Evolutionary conservation across 1,284 basidiomycete genomes (phyloP), one percentile per base, ranked within the genome.

Genomic region (Termitomyces sp.): DNA sequence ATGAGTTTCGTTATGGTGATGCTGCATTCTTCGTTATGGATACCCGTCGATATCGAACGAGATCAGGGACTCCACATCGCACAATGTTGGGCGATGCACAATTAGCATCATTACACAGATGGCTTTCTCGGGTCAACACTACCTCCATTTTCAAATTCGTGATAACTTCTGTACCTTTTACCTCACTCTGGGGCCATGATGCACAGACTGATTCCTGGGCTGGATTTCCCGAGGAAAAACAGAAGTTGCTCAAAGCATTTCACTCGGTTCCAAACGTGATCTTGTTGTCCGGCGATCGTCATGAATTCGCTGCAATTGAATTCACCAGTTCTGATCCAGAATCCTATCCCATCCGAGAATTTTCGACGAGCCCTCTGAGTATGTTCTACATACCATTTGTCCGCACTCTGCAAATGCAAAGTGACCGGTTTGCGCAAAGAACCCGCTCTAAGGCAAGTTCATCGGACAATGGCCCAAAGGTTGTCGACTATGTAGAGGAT

Each of bases 121-220:
- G 90, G 90, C 72, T 87, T 1, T 71, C 73, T 1, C 77, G 76
- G 60, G 83, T 83, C 50, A 92, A 93, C 68, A 66, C 73, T 50
- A 92, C 90, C 0, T 76, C 82, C 3, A 83, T 86, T 0, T 92
- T 89, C 79, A 92, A 92, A 68, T 91, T 93, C 65, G 75, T 93
- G 51, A 79, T 88, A 19, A 79, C 81, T 10, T 87, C 84, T 8
- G 86, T 91, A 3, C 90, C 90, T 0, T 86, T 93, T 68, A 89
- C 86, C 38, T 81, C 80, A 0, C 76, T 91, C 14, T 92, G 89
- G 88, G 78, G 74, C 2, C 74, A 81, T 54, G 85, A 89, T 62
- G 86, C 84, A 0, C 75, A 76, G 47, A 66, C 68, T 30, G 88
- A 88, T 66, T 81, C 84, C 1, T 93, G 88, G 89, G 83, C 84